phyloP scores from a whole-genome alignment of 2,329 filamentous ascomycete genomes.

The Chaetomium globosum region DNA sequence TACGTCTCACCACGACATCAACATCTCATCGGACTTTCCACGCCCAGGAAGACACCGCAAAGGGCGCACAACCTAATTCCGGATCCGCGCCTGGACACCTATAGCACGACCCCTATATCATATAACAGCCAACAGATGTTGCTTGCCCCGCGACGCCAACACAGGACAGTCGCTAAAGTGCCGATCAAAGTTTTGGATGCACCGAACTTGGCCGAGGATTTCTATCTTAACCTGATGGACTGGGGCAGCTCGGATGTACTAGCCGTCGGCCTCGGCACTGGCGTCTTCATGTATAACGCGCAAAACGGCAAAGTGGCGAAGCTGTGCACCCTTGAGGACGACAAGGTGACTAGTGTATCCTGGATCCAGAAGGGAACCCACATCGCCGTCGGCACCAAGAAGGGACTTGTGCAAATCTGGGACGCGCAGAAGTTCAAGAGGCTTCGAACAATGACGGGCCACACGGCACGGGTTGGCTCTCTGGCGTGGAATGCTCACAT shows the following conservation, averaged over 20 bases:
- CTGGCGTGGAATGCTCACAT: constrained; percentile 98
- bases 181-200: constrained; percentile 98
- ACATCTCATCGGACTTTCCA: constrained; percentile 76
- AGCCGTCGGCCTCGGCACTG: constrained; percentile 87
- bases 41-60: constrained; percentile 85
- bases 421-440: constrained; percentile 86
- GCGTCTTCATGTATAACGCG: constrained; percentile 98
- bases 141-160: constrained; percentile 83
- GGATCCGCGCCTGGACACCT: constrained; percentile 87
- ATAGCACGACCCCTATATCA: constrained; percentile 91
- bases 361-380: constrained; percentile 99
- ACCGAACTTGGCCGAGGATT: constrained; percentile 93
- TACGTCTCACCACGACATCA: constrained; percentile 79
- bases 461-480: constrained; percentile 88
- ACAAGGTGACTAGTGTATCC: constrained; percentile 93
- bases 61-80: constrained; percentile 85
- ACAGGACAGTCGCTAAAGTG: constrained; percentile 89
- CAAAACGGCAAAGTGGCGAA: constrained; percentile 88
- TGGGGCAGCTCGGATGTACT: constrained; percentile 96
- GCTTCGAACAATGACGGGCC: constrained; percentile 93
- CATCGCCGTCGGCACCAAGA: constrained; percentile 90
- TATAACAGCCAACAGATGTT: constrained; percentile 93
- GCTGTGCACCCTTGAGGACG: constrained; percentile 87
- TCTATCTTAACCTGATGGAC: constrained; percentile 95
- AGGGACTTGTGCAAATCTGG: constrained; percentile 96